Base-by-base conservation (phyloP, 495 filamentous ascomycete species). In the Jackrogersella minutella region DNA sequence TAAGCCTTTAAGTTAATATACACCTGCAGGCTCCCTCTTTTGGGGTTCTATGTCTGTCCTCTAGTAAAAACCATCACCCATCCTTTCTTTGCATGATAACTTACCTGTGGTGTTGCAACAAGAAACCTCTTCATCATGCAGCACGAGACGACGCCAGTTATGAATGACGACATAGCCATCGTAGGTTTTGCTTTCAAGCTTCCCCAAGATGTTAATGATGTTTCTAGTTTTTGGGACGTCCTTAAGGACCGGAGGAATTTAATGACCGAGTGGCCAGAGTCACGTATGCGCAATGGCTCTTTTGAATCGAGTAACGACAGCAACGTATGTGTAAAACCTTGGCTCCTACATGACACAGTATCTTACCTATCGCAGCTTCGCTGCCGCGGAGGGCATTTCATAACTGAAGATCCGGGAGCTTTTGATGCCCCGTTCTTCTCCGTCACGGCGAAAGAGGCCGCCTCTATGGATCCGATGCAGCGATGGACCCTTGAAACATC, bases 391-490 rank as follows among this genome's bases (percentile, higher is more conserved):
- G 75, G 63, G 1, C 69, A 77, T 54, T 77, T 78, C 50, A 52
- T 79, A 26, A 61, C 39, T n/a, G 77, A 84, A 22, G 80, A 86
- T 60, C 47, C 83, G 5, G 73, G 70, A 4, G 64, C 59, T 0
- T 88, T 87, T 64, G 85, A 79, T 33, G 69, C 76, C 0, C 62
- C 68, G 0, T 89, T 89, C 76, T 90, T 90, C 74, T 77, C 77
- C n/a, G 81, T 87, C 31, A 82, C 80, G 3, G 73, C 81, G 3
- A 73, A 77, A 1, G 86, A 88, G 69, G 86, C 85, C 0, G 74
- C 62, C 3, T 71, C 73, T 10, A 77, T 77, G 73, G 75, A 77
- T 43, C 75, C 75, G 2, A 39, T 54, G 50, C 69, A 74, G 28
- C 43, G 73, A 10, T 67, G 81, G 13, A 62, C 82, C 5, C 73